Evolutionary conservation across 2,329 filamentous ascomycete genomes (phyloP).

Genomic region (Didymella segeticola): DNA sequence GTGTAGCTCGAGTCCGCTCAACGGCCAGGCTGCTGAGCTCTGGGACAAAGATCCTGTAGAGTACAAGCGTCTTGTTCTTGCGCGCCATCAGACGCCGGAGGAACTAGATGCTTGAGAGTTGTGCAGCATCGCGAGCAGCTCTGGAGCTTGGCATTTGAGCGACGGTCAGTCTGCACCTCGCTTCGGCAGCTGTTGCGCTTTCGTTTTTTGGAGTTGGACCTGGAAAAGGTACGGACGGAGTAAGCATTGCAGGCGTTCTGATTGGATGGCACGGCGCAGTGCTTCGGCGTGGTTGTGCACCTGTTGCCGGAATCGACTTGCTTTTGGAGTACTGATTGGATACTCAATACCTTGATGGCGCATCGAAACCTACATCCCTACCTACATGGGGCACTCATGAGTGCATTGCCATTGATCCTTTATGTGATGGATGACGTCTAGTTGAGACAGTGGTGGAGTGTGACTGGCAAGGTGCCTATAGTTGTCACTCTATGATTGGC

Average conservation of each 20-base stretch:
- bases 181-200: neutral
- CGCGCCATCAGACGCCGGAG: slow-evolving; percentile 63
- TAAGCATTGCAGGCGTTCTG: slow-evolving; percentile 18
- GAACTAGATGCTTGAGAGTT: slow-evolving; percentile 44
- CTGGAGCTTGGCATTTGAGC: neutral
- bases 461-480: neutral
- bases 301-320: neutral
- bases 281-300: neutral
- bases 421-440: neutral
- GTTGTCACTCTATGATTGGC: neutral
- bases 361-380: slow-evolving; percentile 6
- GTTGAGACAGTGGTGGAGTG: neutral
- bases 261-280: neutral
- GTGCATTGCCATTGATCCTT: neutral
- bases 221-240: neutral
- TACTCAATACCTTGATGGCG: slow-evolving; percentile 14
- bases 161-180: neutral
- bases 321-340: slow-evolving; percentile 15
- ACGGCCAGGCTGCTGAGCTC: slow-evolving; percentile 93
- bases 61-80: slow-evolving; percentile 79
- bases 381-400: neutral
- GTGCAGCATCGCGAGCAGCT: too few relatives aligned
- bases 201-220: slow-evolving; percentile 2
- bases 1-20: slow-evolving; percentile 84
- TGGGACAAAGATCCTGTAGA: slow-evolving; percentile 90